Evolutionary conservation across 2,329 filamentous ascomycete species (phyloP), one percentile per base, ranked within the genome.

Genomic region (Paecilomyces variotii): DNA sequence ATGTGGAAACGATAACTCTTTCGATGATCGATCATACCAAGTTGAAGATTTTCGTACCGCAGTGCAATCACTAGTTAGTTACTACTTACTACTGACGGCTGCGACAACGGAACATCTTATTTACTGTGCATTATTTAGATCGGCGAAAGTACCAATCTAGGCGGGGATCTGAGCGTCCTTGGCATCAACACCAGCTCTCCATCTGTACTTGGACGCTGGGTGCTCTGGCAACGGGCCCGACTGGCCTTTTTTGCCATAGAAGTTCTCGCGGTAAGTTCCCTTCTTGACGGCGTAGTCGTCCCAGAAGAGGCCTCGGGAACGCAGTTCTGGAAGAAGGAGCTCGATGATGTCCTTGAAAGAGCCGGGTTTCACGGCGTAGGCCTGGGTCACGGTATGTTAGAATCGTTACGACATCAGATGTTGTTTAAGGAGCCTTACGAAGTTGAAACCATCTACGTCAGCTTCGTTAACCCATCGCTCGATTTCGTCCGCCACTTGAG

Each of bases 361-460:
- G 58, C 83, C 81, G 0, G 86, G 87, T 65, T 86, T 86, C n/a
- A 87, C 73, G 0, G 84, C 83, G 62, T 89, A 88, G 1, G 83
- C 84, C 79, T 81, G 54, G 9, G 19, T 25, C 28, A 6, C 28
- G 27, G 19, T 28, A 30, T 55, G 39, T 55, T 66, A 69, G 74
- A 72, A 27, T 34, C 57, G 35, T 9, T 35, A 56, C 60, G 30
- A 63, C 56, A 19, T 24, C 34, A 25, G 2, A 50, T 19, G 19
- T 5, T 24, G 12, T 6, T 11, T 6, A 24, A n/a, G 4, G 10
- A 2, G 49, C 71, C 82, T 75, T 68, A 86, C 86, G 69, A 90
- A 80, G 67, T 91, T 91, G 72, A 91, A 91, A 0, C 87, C 87
- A 67, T 90, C 87, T 0, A 90, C 81, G 63, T 89, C 87, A 0